Base-by-base conservation (phyloP, 805 yeast species). In the Candida endomychidarum region DNA sequence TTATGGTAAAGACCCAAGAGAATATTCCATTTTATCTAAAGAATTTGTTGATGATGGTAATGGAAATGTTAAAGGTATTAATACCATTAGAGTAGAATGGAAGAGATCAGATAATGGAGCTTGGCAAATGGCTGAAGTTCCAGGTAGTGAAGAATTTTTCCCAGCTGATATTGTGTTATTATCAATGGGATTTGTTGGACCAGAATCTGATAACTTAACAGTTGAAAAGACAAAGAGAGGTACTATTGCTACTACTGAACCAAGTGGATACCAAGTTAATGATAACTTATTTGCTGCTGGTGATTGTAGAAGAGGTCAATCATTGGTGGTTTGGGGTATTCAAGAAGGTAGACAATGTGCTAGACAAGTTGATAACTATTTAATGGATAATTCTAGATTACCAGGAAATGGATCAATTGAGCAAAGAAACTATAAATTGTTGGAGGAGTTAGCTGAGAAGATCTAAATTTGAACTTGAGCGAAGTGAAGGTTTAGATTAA, bases 271-370 rank as follows among this genome's bases (percentile, higher is more conserved):
- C 76, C 74, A 77, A 45, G 89, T 87, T 42, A 40, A 34, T 28
- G 84, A 74, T 44, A 89, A 88, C 53, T 57, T 89, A 45, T 91
- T 90, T 58, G 87, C 96, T 35, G 97, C 98, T 37, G 99, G 99
- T 68, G 99, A 91, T 66, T 93, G 98, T 71, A 85, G 99, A 75
- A 83, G 98, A 70, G 99, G 99, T 20, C 99, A 91, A 73, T 87
- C 96, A 2, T 78, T 91, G 63, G 91, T 91, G 62, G 99, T 91
- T 41, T 93, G 98, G 98, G 99, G 98, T 70, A 91, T 91, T 53
- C 98, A 93, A 70, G 99, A 91, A 70, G 99, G 99, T 51, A 83
- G 98, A 73, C 96, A 91, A 67, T 89, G 96, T 78, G 99, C 99
- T 25, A 77, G 96, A 51, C 89, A 87, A 53, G 95, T 91, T 48